Evolutionary conservation across 108 stramenopile genomes (phyloP).

Genomic region (Pseudonitzschia delicatissima): DNA sequence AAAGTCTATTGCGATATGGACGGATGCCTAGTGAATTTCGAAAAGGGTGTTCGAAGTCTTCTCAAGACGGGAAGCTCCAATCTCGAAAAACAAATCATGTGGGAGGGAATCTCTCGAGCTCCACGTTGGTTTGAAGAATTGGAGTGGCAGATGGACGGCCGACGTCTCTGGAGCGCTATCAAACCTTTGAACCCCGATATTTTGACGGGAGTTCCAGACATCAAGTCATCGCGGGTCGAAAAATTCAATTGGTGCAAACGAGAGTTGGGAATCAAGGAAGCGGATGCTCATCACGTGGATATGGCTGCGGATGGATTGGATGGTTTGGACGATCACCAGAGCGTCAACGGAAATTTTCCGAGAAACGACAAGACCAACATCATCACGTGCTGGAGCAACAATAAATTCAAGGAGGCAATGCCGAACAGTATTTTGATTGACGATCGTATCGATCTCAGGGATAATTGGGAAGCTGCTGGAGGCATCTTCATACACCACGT

Average conservation of each 20-base stretch:
- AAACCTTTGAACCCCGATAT: conserved; percentile 47
- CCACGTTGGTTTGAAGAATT: conserved; percentile 52
- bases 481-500: conserved; percentile 79
- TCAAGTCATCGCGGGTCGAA: conserved; percentile 37
- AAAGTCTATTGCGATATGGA: conserved; percentile 81
- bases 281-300: conserved; percentile 46
- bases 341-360: conserved; percentile 25
- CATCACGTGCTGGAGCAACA: conserved; percentile 80
- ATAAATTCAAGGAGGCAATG: conserved; percentile 58
- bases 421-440: conserved; percentile 63
- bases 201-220: conserved; percentile 64
- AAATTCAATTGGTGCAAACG: conserved; percentile 72
- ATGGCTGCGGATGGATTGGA: conserved; percentile 46
- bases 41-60: conserved; percentile 51
- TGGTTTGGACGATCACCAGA: conserved; percentile 2
- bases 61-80: conserved; percentile 12
- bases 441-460: conserved; percentile 49
- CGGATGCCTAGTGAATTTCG: conserved; percentile 79
- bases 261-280: conserved; percentile 44
- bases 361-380: conserved; percentile 35
- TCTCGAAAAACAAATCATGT: conserved; percentile 41
- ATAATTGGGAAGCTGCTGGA: conserved; percentile 61
- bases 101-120: conserved; percentile 44
- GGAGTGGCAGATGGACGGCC: conserved; percentile 72
- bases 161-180: conserved; percentile 57